These are phyloP conservation scores for Podospora fimiseda DNA, from an alignment of 495 filamentous ascomycete genomes.

Conservation along the genomic window DNA sequence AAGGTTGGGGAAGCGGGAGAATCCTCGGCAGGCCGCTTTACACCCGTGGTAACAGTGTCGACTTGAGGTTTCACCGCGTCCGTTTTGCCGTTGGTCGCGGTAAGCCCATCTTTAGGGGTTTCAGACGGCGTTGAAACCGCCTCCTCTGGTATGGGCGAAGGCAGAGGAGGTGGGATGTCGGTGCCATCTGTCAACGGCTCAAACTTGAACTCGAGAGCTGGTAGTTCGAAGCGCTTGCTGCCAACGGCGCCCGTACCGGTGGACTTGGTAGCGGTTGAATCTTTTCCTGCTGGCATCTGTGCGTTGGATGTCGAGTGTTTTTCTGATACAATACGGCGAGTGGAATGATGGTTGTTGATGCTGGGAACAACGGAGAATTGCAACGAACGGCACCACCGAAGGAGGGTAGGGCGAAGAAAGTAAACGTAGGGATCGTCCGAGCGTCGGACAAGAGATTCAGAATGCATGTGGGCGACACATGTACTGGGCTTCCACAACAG, in stretches of 20 bases:
- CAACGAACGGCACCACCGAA: neutral
- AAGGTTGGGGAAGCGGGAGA: conserved; percentile 37
- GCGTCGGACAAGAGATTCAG: conserved; percentile 2
- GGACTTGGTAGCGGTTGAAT: conserved; percentile 13
- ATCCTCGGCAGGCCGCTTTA: conserved; percentile 39
- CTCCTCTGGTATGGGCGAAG: conserved; percentile 43
- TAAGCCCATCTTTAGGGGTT: conserved; percentile 22
- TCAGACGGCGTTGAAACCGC: conserved; percentile 32
- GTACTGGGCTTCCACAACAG: neutral
- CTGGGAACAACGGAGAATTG: neutral
- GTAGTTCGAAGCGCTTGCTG: conserved; percentile 48
- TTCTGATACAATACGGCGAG: neutral
- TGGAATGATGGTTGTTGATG: neutral
- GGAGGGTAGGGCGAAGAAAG: neutral
- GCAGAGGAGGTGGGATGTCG: conserved; percentile 49
- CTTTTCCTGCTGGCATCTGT: conserved; percentile 24
- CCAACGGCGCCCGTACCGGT: conserved; percentile 6
- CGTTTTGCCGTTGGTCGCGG: conserved; percentile 29
- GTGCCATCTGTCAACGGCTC: conserved; percentile 51
- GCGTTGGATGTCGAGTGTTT: neutral
- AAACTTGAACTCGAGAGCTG: conserved; percentile 45
- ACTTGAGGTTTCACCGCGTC: conserved; percentile 25
- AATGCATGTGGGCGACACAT: neutral
- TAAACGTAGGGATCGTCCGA: conserved; percentile 12
- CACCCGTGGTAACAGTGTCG: conserved; percentile 25